Base-by-base conservation (phyloP, 176 grass and related monocot species). In the Tuctoria greenei region DNA sequence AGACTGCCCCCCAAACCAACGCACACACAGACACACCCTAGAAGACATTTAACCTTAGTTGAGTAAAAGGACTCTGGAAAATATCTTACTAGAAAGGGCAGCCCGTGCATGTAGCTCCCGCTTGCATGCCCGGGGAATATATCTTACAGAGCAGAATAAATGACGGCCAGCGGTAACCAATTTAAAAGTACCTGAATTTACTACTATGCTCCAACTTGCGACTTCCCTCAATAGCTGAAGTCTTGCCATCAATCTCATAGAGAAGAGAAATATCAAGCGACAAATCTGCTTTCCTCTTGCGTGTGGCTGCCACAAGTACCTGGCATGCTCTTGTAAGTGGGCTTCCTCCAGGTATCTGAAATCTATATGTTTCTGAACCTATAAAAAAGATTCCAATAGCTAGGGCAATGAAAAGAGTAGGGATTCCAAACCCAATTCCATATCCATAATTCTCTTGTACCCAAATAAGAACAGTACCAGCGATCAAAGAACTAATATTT, bases 361-460 rank as follows among this genome's bases (percentile, higher is more conserved):
- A 93, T 86, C 91, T 88, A 81, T 97, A 97, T 74, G 66, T 75
- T 18, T 81, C 73, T 24, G 90, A 87, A 65, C 94, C 94, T 71
- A 90, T 61, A 66, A 93, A 87, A 80, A 97, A 93, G 68, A 74
- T 86, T 73, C 82, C 70, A 1, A 89, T 89, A 69, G 86, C 91
- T 63, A 97, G 50, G 56, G 69, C 90, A 87, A 85, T 88, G 79
- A 91, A 85, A 23, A 97, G 54, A 27, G 91, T 91, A 75, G 88
- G 88, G 44, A 97, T 87, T 25, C 81, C 75, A 80, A 97, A 97
- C 38, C 88, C 91, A 69, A 93, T 80, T 10, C 78, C 77, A 80
- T 92, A 97, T 80, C 93, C 93, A 75, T 18, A 93, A 36, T 87
- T 97, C 64, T 91, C 86, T 87, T 97, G 91, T 43, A 97, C 73